Base-by-base conservation (phyloP, 768 basidiomycete genomes). In the Boletus speciosus region DNA sequence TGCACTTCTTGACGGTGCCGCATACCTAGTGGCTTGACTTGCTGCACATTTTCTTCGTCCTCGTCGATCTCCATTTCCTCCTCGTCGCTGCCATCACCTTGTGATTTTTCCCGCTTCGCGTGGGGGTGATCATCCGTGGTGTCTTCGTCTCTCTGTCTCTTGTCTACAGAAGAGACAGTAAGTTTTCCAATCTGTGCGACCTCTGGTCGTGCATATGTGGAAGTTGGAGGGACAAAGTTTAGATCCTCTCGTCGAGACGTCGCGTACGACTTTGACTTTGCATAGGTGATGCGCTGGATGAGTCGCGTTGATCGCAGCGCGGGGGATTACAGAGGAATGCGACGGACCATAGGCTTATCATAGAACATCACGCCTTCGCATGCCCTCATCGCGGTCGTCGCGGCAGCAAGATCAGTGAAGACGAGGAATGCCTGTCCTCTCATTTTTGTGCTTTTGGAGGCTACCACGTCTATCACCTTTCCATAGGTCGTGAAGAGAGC, bases 51-150 rank as follows among this genome's bases (percentile, higher is more conserved):
- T 51, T 88, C 86, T 43, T 90, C 88, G 44, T 97, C 93, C 47
- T 94, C 92, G 56, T 94, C 93, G 64, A 93, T 91, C 73, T 96
- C 93, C 87, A 95, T 95, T 74, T 93, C 91, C 66, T 88, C 88
- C 51, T 85, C 93, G 58, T 90, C 89, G 59, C 72, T 81, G 14
- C 74, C 74, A 12, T 84, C 82, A 39, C 78, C 84, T 45, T 82
- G 81, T 41, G 77, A 73, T 69, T 83, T 90, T 63, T 84, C 82
- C 57, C 85, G 81, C 74, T 95, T 96, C 27, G 78, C 61, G 41
- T 75, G 76, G 47, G 80, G 79, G 49, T 77, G 83, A 49, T 73
- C 78, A 42, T 81, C 81, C 25, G 73, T 76, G 38, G 71, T 66
- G 43, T 81, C 82, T 19, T 81, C 85, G 40, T 89, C 89, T 63